Evolutionary conservation across 306 rosid genomes (phyloP).

Genomic region (Cicer pinnatifidum): DNA sequence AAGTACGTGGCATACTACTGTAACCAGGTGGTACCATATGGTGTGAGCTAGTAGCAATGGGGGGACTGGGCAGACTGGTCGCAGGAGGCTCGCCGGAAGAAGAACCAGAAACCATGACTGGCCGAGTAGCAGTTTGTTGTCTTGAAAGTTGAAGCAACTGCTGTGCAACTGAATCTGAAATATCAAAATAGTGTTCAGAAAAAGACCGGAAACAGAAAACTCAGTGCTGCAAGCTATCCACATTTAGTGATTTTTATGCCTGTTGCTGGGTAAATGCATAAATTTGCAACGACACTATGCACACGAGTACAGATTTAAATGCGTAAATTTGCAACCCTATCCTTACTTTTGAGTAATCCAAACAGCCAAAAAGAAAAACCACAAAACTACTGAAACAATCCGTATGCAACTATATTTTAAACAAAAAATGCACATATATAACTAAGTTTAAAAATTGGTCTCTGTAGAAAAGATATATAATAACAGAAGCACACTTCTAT

Average conservation of each 20-base stretch:
- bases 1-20: conserved; percentile 38
- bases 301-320: neutral
- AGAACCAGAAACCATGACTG: conserved; percentile 43
- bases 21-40: conserved; percentile 45
- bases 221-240: conserved; percentile 3
- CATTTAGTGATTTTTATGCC: conserved; percentile 5
- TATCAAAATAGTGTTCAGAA: conserved; percentile 38
- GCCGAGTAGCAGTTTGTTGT: conserved; percentile 49
- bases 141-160: conserved; percentile 48
- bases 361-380: neutral
- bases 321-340: neutral
- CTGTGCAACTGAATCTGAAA: conserved; percentile 55
- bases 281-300: neutral
- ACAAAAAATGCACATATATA: conserved; percentile 11
- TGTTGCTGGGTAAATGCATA: conserved; percentile 4
- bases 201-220: conserved; percentile 12
- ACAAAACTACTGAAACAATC: conserved; percentile 1
- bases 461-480: neutral
- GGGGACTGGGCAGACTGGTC: conserved; percentile 45
- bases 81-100: conserved; percentile 45
- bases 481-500: neutral
- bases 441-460: conserved; percentile 11
- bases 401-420: neutral
- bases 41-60: conserved; percentile 38
- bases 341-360: neutral